Evolutionary conservation across 2,329 filamentous ascomycete species (phyloP), one percentile per base, ranked within the genome.

Genomic region (Penicillium crustosum): DNA sequence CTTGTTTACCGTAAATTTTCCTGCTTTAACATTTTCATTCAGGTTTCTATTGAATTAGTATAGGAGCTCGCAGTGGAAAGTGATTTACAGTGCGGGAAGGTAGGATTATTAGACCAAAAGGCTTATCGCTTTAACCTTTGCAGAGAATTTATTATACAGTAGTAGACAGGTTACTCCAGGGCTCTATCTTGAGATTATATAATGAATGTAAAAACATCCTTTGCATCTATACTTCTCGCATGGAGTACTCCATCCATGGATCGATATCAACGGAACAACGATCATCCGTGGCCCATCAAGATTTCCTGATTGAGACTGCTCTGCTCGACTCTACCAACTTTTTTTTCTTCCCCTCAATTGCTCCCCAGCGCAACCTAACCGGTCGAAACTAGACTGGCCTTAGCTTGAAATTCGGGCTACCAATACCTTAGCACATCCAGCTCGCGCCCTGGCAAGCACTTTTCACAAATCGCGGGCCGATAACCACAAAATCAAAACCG

Each of bases 261-360:
- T 12, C 38, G 36, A 58, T 52, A 49, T 19, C 42, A 29, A 17
- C 52, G 70, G 70, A 70, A 66, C 51, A 72, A 70, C 23, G 12
- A 68, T 71, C 51, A 49, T 62, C 70, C 70, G 64, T 13, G 4
- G 19, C 36, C 41, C 55, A 61, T 66, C 61, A 69, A 67, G 69
- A 69, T 72, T 73, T 72, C 70, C 69, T 61, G 57, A 69, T 68
- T 55, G 56, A 67, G 65, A 59, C 60, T 58, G 58, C 56, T 62
- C 51, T 52, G 39, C 31, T 57, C 42, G 27, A 47, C 49, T 53
- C 31, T 48, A 47, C 53, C 43, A 60, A 50, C 38, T 57, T 65
- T 57, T 65, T 56, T 60, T 67, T 58, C 55, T 35, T 25, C 35
- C 21, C 41, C 48, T 43, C 57, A 54, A 59, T 56, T 58, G 39